Base-by-base conservation (phyloP, 2,329 filamentous ascomycete genomes). In the Claviceps citrina region DNA sequence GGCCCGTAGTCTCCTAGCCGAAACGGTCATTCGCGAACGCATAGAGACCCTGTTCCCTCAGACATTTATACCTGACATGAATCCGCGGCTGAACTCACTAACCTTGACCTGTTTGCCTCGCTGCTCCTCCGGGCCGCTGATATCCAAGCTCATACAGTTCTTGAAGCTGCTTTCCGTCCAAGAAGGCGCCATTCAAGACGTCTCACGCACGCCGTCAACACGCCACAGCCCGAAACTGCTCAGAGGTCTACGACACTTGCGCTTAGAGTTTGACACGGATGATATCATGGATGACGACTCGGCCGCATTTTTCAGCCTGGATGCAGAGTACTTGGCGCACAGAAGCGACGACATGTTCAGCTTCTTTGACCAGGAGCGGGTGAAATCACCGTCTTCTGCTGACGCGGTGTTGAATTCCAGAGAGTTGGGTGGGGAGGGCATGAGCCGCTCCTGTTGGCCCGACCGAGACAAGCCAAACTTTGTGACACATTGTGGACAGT, bases 51-150 rank as follows among this genome's bases (percentile, higher is more conserved):
- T 64, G 6, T 75, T 67, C 46, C 65, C 68, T 2, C 57, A 65
- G 38, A 51, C 58, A 12, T 70, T 73, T 39, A 51, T 62, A 3
- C 74, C 75, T 0, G 66, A 75, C 36, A 66, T 68, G 57, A 78
- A 77, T 43, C 67, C 72, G 1, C 65, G 72, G 4, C 52, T 79
- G 18, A 54, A 52, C 9, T 68, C 65, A 1, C 48, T 79, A 19
- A 70, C 68, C 4, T 54, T 79, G 18, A 73, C 71, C 0, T 56
- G 62, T 22, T 61, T 78, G 3, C 75, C 75, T 0, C 62, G 70
- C 7, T 63, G 64, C 19, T 75, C 73, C 1, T 60, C 54, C 4
- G 73, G 72, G 0, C 62, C 62, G 5, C 43, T 76, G 12, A 62
- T 71, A 25, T 48, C 59, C n/a, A 61, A 54, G n/a, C 52, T 79